These are phyloP conservation scores for Pichia manshurica DNA, from an alignment of 805 yeast species.

Conservation along the genomic window DNA sequence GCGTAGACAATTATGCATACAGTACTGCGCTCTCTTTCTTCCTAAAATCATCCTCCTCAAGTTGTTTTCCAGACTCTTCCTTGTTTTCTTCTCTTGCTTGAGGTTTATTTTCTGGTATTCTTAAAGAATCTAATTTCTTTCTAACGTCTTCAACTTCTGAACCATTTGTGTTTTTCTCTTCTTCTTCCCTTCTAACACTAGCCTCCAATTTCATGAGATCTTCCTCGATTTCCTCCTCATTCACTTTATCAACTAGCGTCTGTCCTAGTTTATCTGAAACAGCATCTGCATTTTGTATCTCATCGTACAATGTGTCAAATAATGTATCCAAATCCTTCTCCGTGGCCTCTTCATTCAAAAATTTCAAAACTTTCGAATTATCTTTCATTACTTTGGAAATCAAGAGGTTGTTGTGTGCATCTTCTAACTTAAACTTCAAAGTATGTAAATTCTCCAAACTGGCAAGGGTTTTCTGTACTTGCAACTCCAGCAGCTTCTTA, in stretches of 20 bases:
- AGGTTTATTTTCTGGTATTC: constrained; percentile 9
- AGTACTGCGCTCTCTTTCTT: not conserved
- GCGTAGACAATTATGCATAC: not conserved
- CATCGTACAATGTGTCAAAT: constrained; percentile 18
- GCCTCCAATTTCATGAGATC: constrained; percentile 17
- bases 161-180: constrained; percentile 1
- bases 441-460: constrained; percentile 22
- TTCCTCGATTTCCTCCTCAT: constrained; percentile 23
- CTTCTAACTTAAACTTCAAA: constrained; percentile 24
- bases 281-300: constrained; percentile 18
- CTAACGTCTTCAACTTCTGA: constrained; percentile 6
- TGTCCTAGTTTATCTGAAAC: constrained; percentile 16
- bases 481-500: constrained; percentile 20
- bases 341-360: constrained; percentile 21
- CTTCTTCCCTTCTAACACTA: constrained; percentile 8
- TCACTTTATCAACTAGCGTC: constrained; percentile 8
- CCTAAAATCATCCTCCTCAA: no score
- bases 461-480: constrained; percentile 17
- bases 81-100: not conserved
- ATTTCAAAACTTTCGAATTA: constrained; percentile 22
- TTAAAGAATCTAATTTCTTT: constrained; percentile 10
- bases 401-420: constrained; percentile 23
- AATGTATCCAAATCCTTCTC: constrained; percentile 18
- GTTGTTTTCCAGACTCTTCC: not conserved
- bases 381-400: constrained; percentile 22